Evolutionary conservation across 1,284 basidiomycete species (phyloP), one percentile per base, ranked within the genome.

Genomic region (Leccinum subrobustum): DNA sequence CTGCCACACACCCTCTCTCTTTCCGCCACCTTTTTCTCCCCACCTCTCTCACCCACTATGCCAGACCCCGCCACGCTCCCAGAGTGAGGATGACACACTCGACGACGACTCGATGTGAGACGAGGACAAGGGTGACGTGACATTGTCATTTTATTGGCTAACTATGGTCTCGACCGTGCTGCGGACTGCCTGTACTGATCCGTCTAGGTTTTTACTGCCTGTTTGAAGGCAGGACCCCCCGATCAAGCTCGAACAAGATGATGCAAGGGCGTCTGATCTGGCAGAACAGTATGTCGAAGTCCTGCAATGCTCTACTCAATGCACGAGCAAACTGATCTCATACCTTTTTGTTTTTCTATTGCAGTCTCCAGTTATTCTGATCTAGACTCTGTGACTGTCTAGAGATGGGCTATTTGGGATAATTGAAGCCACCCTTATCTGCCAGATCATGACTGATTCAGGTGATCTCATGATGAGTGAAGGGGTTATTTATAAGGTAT

Each of bases 201-300:
- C 33, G 33, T 33, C 33, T 33, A 33, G 33, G 33, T 33, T 33
- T 86, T 97, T 6, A 99, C 96, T 16, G 97, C 97, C 0, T 96
- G 98, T 75, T 97, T 97, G 62, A 99, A 99, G 78, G 87, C 95
- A 12, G 88, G 96, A 23, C 82, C 99, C 3, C 96, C 95, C 29
- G 16, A 66, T 83, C 50, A 91, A 89, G 65, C 93, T 99, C 20
- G 89, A 93, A 69, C 86, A 92, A 71, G 79, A 81, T 6, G 97
- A 99, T 76, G 96, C 97, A 11, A 84, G 85, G 70, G 89, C 60
- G 75, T 83, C 63, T 70, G 69, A 48, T 81, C 83, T 33, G 33
- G 33, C 33, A 52, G 84, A 87, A 60, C 79, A 89, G 89, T 90
- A 60, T 59, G 77, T 74, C 9, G 37, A 51, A n/a, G 14, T 5